Evolutionary conservation across 2,329 filamentous ascomycete genomes (phyloP).

Genomic region (Fusarium setosum): DNA sequence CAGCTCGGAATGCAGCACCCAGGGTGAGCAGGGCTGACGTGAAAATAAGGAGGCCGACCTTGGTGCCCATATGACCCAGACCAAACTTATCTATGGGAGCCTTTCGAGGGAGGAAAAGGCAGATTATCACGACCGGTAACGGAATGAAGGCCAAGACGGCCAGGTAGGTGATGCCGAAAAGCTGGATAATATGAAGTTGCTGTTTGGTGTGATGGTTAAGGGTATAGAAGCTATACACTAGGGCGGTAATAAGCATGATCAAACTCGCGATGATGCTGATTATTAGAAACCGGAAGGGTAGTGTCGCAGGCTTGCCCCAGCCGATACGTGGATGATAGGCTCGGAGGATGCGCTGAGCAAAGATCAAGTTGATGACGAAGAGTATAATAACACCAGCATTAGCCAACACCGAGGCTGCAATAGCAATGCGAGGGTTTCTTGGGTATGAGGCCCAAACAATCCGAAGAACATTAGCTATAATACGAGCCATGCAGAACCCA

Average conservation of each 20-base stretch:
- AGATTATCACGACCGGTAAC: neutral
- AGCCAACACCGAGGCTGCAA: conserved; percentile 56
- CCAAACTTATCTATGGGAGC: conserved; percentile 62
- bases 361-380: conserved; percentile 80
- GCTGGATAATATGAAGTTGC: conserved; percentile 26
- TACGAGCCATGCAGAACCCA: conserved; percentile 65
- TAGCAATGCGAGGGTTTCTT: neutral
- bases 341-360: conserved; percentile 78
- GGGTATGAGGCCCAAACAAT: conserved; percentile 61
- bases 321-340: conserved; percentile 76
- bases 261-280: conserved; percentile 69
- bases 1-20: conserved; percentile 76
- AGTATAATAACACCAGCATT: conserved; percentile 78
- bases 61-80: conserved; percentile 70
- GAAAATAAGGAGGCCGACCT: conserved; percentile 70
- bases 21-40: conserved; percentile 69
- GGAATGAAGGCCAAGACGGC: neutral
- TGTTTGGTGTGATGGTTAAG: conserved; percentile 55
- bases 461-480: conserved; percentile 60
- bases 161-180: neutral
- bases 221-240: conserved; percentile 74
- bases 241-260: conserved; percentile 71
- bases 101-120: conserved; percentile 55
- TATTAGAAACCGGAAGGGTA: conserved; percentile 68
- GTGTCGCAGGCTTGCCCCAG: conserved; percentile 68